Conservation (phyloP, 2,329 filamentous ascomycete species). For the Aspergillus sp. region DNA sequence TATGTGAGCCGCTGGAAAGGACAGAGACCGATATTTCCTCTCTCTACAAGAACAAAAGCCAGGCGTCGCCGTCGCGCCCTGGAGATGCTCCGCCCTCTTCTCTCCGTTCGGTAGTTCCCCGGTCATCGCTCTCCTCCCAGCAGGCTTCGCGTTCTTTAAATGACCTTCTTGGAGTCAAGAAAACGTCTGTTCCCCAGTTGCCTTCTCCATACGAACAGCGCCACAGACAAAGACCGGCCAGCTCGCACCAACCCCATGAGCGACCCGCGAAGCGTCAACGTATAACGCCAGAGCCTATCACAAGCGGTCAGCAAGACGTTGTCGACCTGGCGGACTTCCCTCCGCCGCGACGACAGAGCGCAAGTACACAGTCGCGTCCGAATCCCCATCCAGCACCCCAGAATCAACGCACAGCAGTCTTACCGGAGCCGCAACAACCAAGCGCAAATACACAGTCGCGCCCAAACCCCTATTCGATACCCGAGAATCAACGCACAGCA, state of each 20-base stretch:
- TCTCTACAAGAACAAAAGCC: slow-evolving; percentile 63
- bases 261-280: slow-evolving; percentile 36
- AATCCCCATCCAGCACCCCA: neutral
- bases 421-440: neutral
- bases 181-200: slow-evolving; percentile 63
- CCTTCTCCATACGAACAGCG: slow-evolving; percentile 65
- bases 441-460: neutral
- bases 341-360: neutral
- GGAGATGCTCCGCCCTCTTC: slow-evolving; percentile 41
- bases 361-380: neutral
- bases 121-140: slow-evolving; percentile 37
- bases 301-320: slow-evolving; percentile 11
- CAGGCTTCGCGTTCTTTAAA: slow-evolving; percentile 57
- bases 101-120: slow-evolving; percentile 37
- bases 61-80: slow-evolving; percentile 27
- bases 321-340: slow-evolving; percentile 25
- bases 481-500: neutral
- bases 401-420: neutral
- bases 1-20: slow-evolving; percentile 70
- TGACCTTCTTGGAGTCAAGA: slow-evolving; percentile 64
- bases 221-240: slow-evolving; percentile 12
- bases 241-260: slow-evolving; percentile 17
- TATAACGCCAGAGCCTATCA: slow-evolving; percentile 15
- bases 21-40: slow-evolving; percentile 76
- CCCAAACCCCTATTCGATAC: neutral